Base-by-base conservation (phyloP, 2,329 filamentous ascomycete genomes). In the Pseudovirgaria hyperparasitica region DNA sequence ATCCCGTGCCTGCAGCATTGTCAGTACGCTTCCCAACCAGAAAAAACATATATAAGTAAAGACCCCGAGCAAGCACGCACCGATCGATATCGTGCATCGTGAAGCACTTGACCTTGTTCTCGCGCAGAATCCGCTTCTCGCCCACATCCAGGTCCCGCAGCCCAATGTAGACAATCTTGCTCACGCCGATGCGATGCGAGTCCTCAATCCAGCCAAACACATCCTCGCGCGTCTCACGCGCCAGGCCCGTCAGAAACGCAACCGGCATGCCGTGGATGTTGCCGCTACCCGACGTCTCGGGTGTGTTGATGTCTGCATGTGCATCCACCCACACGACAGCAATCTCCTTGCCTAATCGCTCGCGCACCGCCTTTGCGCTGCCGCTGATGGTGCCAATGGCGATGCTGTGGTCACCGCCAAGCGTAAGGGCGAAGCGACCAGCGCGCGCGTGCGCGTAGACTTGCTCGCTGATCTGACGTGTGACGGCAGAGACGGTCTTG, bases 201-300 rank as follows among this genome's bases (percentile, higher is more conserved):
- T 80, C 69, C 47, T 73, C 60, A 39, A 98, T 54, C 90, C 90
- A 98, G 31, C 85, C 86, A 58, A 98, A 96, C 32, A 80, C 72
- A 45, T 90, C 79, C 35, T 77, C 70, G 30, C 71, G 65, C 25
- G 82, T 70, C 44, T 85, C 82, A 40, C 62, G 73, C 23, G 86
- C 82, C 31, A 98, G 63, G 1, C 90, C 84, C 0, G 85, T 86
- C 40, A 93, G 56, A 58, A 96, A 98, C 4, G 82, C 74, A 19
- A 96, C 81, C 3, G 90, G 90, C 90, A 98, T 98, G 42, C 90
- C 90, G 60, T 98, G 90, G 37, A 98, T 80, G 58, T 96, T 96
- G 18, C 90, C 90, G 40, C 80, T 90, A 22, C 70, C 80, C 39
- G 79, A 87, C 25, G 73, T 78, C 69, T 96, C 86, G 28, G 87